These are phyloP conservation scores for Hepatocystis sp. DNA, from an alignment of 169 alveolate species.

Conservation along the genomic window DNA sequence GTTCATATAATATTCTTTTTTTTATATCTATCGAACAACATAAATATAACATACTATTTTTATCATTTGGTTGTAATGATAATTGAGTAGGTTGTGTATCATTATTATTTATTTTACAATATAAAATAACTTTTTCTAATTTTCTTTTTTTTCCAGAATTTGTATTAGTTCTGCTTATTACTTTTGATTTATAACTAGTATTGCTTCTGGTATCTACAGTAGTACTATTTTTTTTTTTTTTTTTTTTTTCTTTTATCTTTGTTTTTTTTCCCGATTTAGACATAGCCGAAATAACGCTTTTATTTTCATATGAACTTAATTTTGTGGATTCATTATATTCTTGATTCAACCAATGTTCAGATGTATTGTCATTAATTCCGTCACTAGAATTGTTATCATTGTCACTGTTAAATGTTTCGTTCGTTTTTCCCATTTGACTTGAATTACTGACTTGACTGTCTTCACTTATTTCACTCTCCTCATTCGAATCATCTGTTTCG, in stretches of 20 bases:
- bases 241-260: background rate
- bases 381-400: too few relatives aligned
- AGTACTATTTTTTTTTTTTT: too few relatives aligned
- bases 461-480: too few relatives aligned
- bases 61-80: constrained; percentile 16
- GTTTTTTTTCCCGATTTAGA: background rate
- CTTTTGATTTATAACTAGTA: background rate
- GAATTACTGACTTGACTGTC: too few relatives aligned
- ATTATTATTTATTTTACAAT: constrained; percentile 33
- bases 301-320: too few relatives aligned
- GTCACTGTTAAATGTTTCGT: constrained; percentile 7
- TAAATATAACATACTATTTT: constrained; percentile 16
- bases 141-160: background rate
- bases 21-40: constrained; percentile 57
- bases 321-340: too few relatives aligned
- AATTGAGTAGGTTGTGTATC: background rate
- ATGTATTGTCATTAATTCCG: too few relatives aligned
- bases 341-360: too few relatives aligned
- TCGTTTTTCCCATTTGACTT: background rate
- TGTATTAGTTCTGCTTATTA: background rate
- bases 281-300: too few relatives aligned
- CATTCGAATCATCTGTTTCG: background rate
- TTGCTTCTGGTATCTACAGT: background rate
- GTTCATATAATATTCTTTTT: constrained; percentile 36
- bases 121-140: constrained; percentile 31